Evolutionary conservation across 2,329 filamentous ascomycete genomes (phyloP), one percentile per base, ranked within the genome.

Genomic region (Epichloe aotearoae): DNA sequence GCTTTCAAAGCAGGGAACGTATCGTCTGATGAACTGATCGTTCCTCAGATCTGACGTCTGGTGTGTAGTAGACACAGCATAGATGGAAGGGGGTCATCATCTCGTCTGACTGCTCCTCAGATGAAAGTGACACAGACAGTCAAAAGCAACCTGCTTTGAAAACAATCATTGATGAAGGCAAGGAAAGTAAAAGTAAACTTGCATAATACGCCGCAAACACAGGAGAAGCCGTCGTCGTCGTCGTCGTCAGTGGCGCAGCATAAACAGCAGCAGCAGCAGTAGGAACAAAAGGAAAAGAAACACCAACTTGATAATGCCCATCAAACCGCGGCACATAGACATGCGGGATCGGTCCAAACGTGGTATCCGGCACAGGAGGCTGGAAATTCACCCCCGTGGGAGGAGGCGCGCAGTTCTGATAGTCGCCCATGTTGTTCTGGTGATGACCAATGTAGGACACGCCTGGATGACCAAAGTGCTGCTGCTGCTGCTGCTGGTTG

Each of bases 321-420:
- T 80, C 77, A 56, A 68, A 69, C 42, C 75, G 76, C 54, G 79
- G 78, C 49, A 75, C 64, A 56, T 80, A 82, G 19, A 71, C 70
- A 55, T 82, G 77, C 30, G 70, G 59, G 52, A 76, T 75, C 2
- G 76, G 72, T 3, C 79, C 79, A 59, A 73, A 70, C 42, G 73
- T 74, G 15, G 77, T 79, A 56, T 79, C 75, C 3, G 77, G 76
- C 15, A 79, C 75, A 30, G 75, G 77, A 1, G 79, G 79, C 58
- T 81, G 75, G 58, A 76, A 81, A 61, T 77, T 73, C 47, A 75
- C 61, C 50, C 73, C 73, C 46, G 59, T 59, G 33, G 66, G 62
- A 41, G 69, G 66, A 55, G 68, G 72, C n/a, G 57, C 60, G n/a
- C 65, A 55, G 56, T 71, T 70, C 54, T 66, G 64, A 56, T 75